Conservation (phyloP, 2,329 filamentous ascomycete genomes). For the Hypomyces rosellus region DNA sequence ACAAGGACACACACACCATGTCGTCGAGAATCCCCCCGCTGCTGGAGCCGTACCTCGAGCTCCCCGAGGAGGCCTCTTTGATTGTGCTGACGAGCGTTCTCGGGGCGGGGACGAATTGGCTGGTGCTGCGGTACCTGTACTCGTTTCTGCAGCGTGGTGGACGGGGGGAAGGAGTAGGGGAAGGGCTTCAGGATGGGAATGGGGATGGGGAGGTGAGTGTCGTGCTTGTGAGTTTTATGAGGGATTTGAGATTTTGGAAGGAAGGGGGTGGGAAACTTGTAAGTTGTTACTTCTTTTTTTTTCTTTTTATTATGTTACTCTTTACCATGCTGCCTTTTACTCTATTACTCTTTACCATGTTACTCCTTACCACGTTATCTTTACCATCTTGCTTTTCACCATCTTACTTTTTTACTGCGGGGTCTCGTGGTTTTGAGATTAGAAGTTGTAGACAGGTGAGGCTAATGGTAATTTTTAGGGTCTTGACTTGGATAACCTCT, state of each 20-base stretch:
- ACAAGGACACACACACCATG: too few species aligned
- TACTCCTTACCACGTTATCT: too few species aligned
- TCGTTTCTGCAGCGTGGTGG: slow-evolving; percentile 33
- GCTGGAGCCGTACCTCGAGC: slow-evolving; percentile 56
- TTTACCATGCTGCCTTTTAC: too few species aligned
- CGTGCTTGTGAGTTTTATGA: slow-evolving; percentile 76
- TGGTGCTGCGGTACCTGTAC: slow-evolving; percentile 51
- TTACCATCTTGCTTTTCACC: too few species aligned
- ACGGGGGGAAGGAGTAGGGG: not conserved
- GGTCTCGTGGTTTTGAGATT: not conserved
- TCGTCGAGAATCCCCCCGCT: slow-evolving; percentile 52
- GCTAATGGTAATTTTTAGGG: slow-evolving; percentile 39
- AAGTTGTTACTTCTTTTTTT: slow-evolving; percentile 10
- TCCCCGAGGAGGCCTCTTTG: slow-evolving; percentile 53
- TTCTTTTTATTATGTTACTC: not conserved
- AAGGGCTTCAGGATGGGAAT: slow-evolving; percentile 10
- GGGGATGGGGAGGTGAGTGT: slow-evolving; percentile 42
- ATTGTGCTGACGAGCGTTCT: slow-evolving; percentile 63
- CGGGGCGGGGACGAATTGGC: slow-evolving; percentile 60
- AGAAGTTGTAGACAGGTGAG: not conserved
- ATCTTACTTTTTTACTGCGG: not conserved
- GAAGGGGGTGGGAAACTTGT: slow-evolving; percentile 63
- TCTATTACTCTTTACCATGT: not conserved
- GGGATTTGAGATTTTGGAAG: slow-evolving; percentile 73
- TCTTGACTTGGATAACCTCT: slow-evolving; percentile 60